Base-by-base conservation (phyloP, 2,329 filamentous ascomycete species). In the Pestalotiopsis sp. region DNA sequence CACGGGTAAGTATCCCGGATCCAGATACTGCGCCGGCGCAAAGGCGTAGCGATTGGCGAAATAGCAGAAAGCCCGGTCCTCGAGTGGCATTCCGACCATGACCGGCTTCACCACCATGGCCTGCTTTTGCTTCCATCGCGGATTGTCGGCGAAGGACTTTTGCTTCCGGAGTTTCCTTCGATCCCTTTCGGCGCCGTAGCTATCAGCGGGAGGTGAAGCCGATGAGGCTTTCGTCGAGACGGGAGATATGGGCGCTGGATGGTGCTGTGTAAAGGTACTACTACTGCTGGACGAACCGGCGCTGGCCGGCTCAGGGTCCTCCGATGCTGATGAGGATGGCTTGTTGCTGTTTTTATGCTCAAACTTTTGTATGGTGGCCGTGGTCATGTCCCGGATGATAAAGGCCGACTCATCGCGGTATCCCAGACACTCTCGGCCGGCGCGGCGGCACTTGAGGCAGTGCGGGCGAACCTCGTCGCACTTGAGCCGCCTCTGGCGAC, bases 371-470 rank as follows among this genome's bases (percentile, higher is more conserved):
- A 67, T 67, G 14, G 65, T 67, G 41, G 52, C 65, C 12, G 65
- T 59, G 20, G 65, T 67, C 65, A 67, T 67, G 65, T 67, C 65
- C 65, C 57, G 65, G 36, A 67, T 67, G 57, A 67, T 67, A 38
- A 67, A 60, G 56, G 36, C 65, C 20, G 65, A 60, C n/a, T 67
- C 65, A 67, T 67, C 65, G 31, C 65, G 52, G n/a, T 67, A 67
- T 9, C 65, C 65, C 36, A 41, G 25, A 31, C 65, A 67, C 23
- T 67, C 52, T 23, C 65, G 65, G 9, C 65, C 65, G 9, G 65
- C 52, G 20, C 65, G 65, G n/a, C 20, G 23, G 52, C 65, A 67
- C 27, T 67, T 67, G n/a, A 60, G 65, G 65, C 65, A 67, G 36
- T 67, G 65, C 12, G 65, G 65, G 23, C 65, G 27, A 17, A 49